These are phyloP conservation scores for Dendrobium nobile DNA, from an alignment of 106 monocot genomes.

Conservation along the genomic window DNA sequence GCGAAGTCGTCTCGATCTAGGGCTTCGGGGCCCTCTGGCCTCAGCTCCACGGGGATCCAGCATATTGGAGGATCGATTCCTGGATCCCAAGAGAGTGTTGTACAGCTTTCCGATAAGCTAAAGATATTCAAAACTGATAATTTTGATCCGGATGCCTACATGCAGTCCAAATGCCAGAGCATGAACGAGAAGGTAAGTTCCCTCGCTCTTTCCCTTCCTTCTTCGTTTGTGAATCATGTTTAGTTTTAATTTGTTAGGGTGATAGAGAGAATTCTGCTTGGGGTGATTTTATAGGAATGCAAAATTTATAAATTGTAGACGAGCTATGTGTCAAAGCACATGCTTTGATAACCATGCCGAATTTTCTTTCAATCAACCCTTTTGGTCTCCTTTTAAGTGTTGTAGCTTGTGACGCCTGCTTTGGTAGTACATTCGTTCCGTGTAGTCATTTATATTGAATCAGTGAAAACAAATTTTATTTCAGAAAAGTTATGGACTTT, in stretches of 20 bases:
- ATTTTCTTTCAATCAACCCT: background rate
- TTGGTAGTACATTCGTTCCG: background rate
- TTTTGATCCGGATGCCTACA: constrained; percentile 62
- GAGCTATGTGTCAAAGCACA: background rate
- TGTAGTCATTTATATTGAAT: background rate
- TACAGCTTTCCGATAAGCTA: constrained; percentile 52
- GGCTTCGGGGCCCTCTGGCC: constrained; percentile 25
- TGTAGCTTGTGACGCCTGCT: background rate
- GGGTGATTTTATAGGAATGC: background rate
- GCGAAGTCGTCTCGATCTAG: constrained; percentile 59
- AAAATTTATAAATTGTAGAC: background rate
- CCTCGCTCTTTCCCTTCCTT: background rate
- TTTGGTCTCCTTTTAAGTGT: background rate
- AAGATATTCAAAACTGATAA: constrained; percentile 63
- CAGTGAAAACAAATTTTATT: background rate
- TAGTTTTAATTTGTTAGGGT: background rate
- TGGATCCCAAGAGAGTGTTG: constrained; percentile 19
- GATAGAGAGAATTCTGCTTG: background rate
- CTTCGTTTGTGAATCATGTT: background rate
- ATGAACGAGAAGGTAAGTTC: constrained; percentile 67
- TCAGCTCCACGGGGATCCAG: constrained; percentile 11
- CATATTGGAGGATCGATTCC: constrained; percentile 9
- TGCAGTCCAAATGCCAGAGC: constrained; percentile 61
- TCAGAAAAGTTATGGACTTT: background rate
- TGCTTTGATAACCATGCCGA: background rate